Evolutionary conservation across 2,329 filamentous ascomycete species (phyloP), one percentile per base, ranked within the genome.

Genomic region (Diaporthe citri): DNA sequence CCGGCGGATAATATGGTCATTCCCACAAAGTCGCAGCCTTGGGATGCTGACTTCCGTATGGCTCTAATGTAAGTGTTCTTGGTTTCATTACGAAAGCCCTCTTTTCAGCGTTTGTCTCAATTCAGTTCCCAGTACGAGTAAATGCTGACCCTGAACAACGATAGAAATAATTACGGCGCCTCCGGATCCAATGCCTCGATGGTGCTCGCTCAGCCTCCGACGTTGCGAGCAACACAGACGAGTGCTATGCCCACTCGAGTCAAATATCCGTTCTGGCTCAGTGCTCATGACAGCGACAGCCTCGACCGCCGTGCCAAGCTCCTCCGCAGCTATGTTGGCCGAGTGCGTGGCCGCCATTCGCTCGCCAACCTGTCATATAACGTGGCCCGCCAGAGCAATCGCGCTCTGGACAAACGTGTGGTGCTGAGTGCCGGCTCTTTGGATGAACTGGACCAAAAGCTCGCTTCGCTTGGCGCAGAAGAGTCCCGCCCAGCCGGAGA

Each of bases 81-180:
- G 13, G 17, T 60, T 41, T 4, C 31, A 17, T 34, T 12, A 2
- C 7, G 13, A 17, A 17, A 20, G 17, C 6, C 17, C 43, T 10
- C 10, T 51, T n/a, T 25, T 22, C 17, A 3, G 28, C 1, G 15
- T 34, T 22, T 31, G 28, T 34, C 13, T 22, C 9, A 7, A 39
- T 39, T 8, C n/a, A 7, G 13, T 15, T 15, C 25, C 20, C 31
- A 15, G 5, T 36, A 1, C 3, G 9, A 36, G 10, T 15, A 36
- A 13, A 25, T 1, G 34, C 56, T 59, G 20, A 59, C 56, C 12
- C 3, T n/a, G 1, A 17, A 59, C 39, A 36, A 13, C 22, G 4
- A 39, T 13, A 59, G 56, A 41, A 85, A 85, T 72, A 85, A 82
- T 74, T 85, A 85, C 71, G 84, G 84, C 2, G 84, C 84, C 0